A percentile compares a stretch with the other conserved stretches of the same genome.
phyloP scores from a whole-genome alignment of 176 grass and related monocot species.

The Microstegium vimineum region DNA sequence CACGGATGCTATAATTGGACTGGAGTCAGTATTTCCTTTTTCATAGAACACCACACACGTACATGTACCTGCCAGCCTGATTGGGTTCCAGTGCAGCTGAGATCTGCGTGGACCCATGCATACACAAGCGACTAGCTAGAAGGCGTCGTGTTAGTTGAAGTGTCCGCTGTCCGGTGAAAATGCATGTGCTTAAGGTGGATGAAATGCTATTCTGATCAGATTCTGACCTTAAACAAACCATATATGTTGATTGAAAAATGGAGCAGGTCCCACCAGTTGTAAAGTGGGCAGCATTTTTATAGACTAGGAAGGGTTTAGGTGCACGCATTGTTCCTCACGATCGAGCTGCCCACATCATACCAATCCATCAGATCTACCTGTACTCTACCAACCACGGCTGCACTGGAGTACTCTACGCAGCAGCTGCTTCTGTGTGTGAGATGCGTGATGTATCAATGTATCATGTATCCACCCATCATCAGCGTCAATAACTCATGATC shows the following conservation, averaged over 20 bases:
- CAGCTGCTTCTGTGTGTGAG: neutral
- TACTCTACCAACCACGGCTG: slow-evolving; percentile 6
- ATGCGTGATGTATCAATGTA: neutral
- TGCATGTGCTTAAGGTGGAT: slow-evolving; percentile 27
- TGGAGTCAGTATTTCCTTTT: neutral
- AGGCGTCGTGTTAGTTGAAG: slow-evolving; percentile 23
- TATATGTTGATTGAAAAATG: neutral
- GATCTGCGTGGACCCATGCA: slow-evolving; percentile 12
- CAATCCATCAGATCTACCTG: slow-evolving; percentile 6
- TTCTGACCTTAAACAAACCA: neutral
- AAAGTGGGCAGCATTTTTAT: neutral
- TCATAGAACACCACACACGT: neutral
- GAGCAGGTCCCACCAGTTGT: slow-evolving; percentile 3
- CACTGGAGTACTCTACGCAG: neutral
- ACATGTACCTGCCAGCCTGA: neutral
- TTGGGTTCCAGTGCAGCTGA: slow-evolving; percentile 6
- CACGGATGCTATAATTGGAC: too few species aligned
- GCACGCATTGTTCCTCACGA: neutral
- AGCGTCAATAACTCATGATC: neutral
- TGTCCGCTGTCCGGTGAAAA: neutral
- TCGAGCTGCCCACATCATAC: neutral
- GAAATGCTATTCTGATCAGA: neutral
- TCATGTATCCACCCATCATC: too few species aligned
- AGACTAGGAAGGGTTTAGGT: neutral
- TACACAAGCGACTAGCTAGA: neutral